Evolutionary conservation across 768 basidiomycete species (phyloP).

Genomic region (Dacryopinax spathularia): DNA sequence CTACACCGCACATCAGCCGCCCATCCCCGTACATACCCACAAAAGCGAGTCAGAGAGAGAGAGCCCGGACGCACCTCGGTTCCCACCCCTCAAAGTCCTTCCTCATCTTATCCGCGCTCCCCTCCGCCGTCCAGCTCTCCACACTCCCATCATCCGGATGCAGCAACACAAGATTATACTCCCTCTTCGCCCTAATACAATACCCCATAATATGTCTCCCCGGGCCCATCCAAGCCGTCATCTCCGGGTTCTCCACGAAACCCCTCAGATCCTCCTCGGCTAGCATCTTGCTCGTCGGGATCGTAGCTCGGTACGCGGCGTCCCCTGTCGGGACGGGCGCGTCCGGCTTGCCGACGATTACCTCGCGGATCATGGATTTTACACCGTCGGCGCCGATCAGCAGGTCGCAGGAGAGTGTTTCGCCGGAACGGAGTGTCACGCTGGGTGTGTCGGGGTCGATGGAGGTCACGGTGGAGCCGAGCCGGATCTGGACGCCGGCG

Average conservation of each 20-base stretch:
- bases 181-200: constrained; percentile 13
- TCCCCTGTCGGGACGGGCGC: constrained; percentile 42
- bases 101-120: constrained; percentile 34
- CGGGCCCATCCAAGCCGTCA: constrained; percentile 38
- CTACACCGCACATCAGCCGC: constrained; percentile 1
- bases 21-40: neutral
- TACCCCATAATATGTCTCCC: constrained; percentile 7
- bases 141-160: constrained; percentile 27
- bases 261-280: constrained; percentile 37
- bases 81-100: constrained; percentile 37
- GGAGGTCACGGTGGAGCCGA: constrained; percentile 15
- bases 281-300: constrained; percentile 34
- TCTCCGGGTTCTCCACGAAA: constrained; percentile 38
- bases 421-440: constrained; percentile 32
- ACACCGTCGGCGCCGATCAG: constrained; percentile 38
- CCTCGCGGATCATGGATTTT: constrained; percentile 37
- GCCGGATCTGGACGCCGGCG: constrained; percentile 9
- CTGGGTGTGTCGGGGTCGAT: constrained; percentile 23
- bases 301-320: constrained; percentile 41
- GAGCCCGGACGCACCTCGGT: constrained; percentile 20
- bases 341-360: constrained; percentile 35
- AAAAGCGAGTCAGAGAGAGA: too few species aligned
- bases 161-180: constrained; percentile 33
- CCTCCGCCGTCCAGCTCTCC: constrained; percentile 32
- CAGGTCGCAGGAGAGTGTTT: constrained; percentile 30